Conservation (phyloP, 371 early-diverging fungal genomes). For the Mucor lusitanicus region DNA sequence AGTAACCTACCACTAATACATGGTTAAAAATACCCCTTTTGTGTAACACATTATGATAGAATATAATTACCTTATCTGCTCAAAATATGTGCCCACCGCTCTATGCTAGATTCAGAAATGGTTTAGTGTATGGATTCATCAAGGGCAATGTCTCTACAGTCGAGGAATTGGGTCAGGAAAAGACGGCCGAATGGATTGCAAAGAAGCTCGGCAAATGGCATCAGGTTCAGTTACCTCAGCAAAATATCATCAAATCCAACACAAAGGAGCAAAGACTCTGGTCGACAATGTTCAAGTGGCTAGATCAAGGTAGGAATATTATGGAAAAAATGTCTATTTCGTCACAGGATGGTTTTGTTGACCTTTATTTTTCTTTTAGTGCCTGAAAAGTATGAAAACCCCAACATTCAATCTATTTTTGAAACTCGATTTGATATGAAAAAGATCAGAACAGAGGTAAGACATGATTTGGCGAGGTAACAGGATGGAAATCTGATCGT, state of each 20-base stretch:
- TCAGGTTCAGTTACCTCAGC: slow-evolving; percentile 46
- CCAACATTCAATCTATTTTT: slow-evolving; percentile 64
- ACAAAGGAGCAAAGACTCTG: slow-evolving; percentile 65
- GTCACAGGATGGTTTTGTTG: no score
- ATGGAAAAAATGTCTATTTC: no score
- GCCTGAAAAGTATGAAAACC: slow-evolving; percentile 65
- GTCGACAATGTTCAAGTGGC: slow-evolving; percentile 78
- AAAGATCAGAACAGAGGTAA: slow-evolving; percentile 53
- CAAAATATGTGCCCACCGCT: slow-evolving; percentile 79
- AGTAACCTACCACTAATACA: slow-evolving; percentile 22
- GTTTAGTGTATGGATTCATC: slow-evolving; percentile 89
- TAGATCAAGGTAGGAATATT: slow-evolving; percentile 69
- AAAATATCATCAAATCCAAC: slow-evolving; percentile 1
- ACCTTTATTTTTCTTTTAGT: slow-evolving; percentile 37
- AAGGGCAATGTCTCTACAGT: slow-evolving; percentile 72
- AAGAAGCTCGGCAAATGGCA: slow-evolving; percentile 83
- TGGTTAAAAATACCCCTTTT: not conserved
- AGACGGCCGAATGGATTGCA: slow-evolving; percentile 79
- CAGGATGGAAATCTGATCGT: not conserved
- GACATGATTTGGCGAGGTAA: not conserved
- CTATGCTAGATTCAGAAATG: slow-evolving; percentile 86
- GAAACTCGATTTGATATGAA: slow-evolving; percentile 58
- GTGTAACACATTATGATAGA: slow-evolving; percentile 51
- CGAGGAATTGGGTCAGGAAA: slow-evolving; percentile 71
- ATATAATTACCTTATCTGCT: slow-evolving; percentile 74